Evolutionary conservation across 2,329 filamentous ascomycete genomes (phyloP).

Genomic region (Aspergillus alliaceus): DNA sequence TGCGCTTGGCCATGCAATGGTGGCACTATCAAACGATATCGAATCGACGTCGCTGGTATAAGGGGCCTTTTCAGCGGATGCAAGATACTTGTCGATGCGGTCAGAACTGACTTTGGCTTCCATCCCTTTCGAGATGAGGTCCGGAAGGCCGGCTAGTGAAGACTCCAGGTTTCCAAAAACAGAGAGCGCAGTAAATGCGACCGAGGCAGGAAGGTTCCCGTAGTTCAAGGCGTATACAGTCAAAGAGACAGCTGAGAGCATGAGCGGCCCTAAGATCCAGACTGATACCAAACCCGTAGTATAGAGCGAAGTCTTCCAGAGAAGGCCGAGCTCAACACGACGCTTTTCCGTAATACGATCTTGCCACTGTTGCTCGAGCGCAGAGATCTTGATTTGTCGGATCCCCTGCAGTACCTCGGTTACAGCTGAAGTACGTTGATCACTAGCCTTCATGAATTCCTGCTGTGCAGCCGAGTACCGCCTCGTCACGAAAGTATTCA

Average conservation of each 20-base stretch:
- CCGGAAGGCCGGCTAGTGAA: slow-evolving; percentile 69
- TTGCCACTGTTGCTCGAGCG: slow-evolving; percentile 73
- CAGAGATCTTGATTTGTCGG: slow-evolving; percentile 79
- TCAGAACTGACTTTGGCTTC: slow-evolving; percentile 73
- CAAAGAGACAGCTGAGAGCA: slow-evolving; percentile 70
- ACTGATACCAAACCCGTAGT: slow-evolving; percentile 65
- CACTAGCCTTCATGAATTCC: slow-evolving; percentile 70
- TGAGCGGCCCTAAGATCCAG: slow-evolving; percentile 71
- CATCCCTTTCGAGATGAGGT: slow-evolving; percentile 68
- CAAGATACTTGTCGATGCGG: slow-evolving; percentile 71
- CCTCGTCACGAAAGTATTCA: slow-evolving; percentile 67
- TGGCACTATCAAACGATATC: slow-evolving; percentile 66
- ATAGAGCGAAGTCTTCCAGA: slow-evolving; percentile 65
- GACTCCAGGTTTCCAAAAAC: slow-evolving; percentile 74
- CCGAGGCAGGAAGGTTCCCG: slow-evolving; percentile 65
- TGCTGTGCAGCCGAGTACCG: slow-evolving; percentile 65
- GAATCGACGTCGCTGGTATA: slow-evolving; percentile 54
- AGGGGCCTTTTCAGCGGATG: slow-evolving; percentile 64
- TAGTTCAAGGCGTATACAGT: slow-evolving; percentile 66
- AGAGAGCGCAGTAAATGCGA: slow-evolving; percentile 74
- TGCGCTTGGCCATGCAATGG: slow-evolving; percentile 73
- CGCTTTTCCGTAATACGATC: slow-evolving; percentile 64
- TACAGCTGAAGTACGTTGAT: slow-evolving; percentile 70
- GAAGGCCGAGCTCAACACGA: slow-evolving; percentile 62
- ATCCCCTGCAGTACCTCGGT: slow-evolving; percentile 76